Percentiles rank a stretch among this genome's conserved stretches.
Evolutionary conservation across 2,329 filamentous ascomycete genomes (phyloP).

Genomic region (Laburnicola sp.): DNA sequence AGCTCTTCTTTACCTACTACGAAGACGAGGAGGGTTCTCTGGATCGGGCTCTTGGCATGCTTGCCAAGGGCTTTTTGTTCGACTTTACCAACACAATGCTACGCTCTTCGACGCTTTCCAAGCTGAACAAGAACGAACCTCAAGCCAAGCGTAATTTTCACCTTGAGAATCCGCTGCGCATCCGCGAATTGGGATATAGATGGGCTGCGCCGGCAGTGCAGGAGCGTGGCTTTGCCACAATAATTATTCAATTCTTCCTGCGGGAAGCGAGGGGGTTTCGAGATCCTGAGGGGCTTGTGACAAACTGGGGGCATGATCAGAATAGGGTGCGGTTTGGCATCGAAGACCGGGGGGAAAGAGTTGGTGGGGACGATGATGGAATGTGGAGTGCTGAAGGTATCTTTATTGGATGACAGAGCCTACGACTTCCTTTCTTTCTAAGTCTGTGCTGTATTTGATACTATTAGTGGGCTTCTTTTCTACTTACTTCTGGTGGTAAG

Average conservation of each 20-base stretch:
- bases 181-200: conserved; percentile 4
- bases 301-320: conserved; percentile 8
- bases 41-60: neutral
- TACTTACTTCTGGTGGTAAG: no score
- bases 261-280: conserved; percentile 6
- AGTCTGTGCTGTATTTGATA: no score
- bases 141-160: neutral
- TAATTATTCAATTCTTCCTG: conserved; percentile 9
- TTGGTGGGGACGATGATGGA: no score
- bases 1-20: conserved; percentile 6
- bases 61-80: conserved; percentile 3
- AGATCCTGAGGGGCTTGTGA: neutral
- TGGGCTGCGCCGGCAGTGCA: neutral
- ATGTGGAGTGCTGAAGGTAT: no score
- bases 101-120: neutral
- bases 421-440: no score
- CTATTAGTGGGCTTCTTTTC: no score
- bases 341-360: neutral
- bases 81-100: conserved; percentile 6
- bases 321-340: conserved; percentile 10
- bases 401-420: no score
- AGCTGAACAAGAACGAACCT: neutral
- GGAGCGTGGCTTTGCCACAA: neutral
- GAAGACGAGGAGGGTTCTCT: neutral
- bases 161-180: neutral